Conservation (phyloP, 768 basidiomycete genomes). For the Macrocybe gigantea region DNA sequence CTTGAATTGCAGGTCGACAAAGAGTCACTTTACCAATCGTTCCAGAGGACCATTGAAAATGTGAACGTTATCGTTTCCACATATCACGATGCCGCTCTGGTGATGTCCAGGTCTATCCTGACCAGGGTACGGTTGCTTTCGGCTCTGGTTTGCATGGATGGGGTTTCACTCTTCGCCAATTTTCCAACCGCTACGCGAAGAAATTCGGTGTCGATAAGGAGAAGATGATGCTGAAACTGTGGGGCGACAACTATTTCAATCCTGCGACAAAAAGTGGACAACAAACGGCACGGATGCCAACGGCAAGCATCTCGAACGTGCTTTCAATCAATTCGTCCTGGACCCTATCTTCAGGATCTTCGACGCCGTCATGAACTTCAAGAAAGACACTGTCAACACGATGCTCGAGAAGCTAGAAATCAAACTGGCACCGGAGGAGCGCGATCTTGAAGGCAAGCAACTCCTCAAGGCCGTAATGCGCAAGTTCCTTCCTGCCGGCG, state of each 20-base stretch:
- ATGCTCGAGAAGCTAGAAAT: constrained; percentile 98
- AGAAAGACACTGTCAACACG: constrained; percentile 77
- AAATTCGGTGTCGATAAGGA: constrained; percentile 99
- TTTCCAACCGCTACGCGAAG: constrained; percentile 91
- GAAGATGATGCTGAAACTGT: constrained; percentile 96
- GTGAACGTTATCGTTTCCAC: constrained; percentile 99
- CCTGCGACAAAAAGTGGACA: constrained; percentile 95
- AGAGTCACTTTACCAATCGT: constrained; percentile 96
- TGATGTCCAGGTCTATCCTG: constrained; percentile 98
- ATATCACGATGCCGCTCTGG: constrained; percentile 93
- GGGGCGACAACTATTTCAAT: constrained; percentile 99
- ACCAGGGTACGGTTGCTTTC: constrained; percentile 97
- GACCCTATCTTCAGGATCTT: constrained; percentile 99
- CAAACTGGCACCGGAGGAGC: constrained; percentile 82
- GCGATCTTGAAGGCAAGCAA: constrained; percentile 90
- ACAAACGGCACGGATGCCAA: constrained; percentile 69
- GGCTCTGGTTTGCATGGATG: constrained; percentile 99
- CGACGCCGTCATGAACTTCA: constrained; percentile 98
- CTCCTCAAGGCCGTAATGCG: constrained; percentile 98
- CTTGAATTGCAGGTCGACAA: constrained; percentile 97
- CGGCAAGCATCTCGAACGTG: constrained; percentile 92
- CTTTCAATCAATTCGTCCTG: constrained; percentile 97
- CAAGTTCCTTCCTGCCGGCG: constrained; percentile 99
- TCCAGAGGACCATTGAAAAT: constrained; percentile 94
- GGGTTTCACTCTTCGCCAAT: constrained; percentile 99